Percentiles rank a stretch among this genome's conserved stretches.
Evolutionary conservation across 2,329 filamentous ascomycete genomes (phyloP).

Genomic region (Cephalotrichum gorgonifer): DNA sequence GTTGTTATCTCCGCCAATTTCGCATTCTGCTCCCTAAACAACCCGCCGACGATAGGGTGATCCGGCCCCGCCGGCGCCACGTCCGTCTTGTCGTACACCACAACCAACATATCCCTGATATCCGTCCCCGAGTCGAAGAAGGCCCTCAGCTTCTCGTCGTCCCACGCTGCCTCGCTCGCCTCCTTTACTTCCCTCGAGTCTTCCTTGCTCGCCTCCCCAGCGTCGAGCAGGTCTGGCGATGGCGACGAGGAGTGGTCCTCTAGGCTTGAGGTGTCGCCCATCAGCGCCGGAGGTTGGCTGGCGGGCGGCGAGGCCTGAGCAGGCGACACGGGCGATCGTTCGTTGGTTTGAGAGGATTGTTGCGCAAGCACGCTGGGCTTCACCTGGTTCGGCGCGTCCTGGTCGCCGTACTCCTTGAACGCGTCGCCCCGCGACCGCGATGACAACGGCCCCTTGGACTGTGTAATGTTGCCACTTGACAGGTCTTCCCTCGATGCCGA

Average conservation of each 20-base stretch:
- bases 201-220: slow-evolving; percentile 28
- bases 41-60: slow-evolving; percentile 68
- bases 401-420: no score
- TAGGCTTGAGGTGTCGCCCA: slow-evolving; percentile 61
- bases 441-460: slow-evolving; percentile 16
- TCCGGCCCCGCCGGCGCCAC: slow-evolving; percentile 70
- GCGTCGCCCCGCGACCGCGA: not conserved
- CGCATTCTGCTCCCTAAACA: slow-evolving; percentile 83
- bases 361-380: not conserved
- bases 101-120: slow-evolving; percentile 78
- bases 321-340: slow-evolving; percentile 57
- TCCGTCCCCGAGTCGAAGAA: slow-evolving; percentile 83
- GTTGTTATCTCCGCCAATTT: slow-evolving; percentile 78
- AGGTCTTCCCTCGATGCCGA: slow-evolving; percentile 10
- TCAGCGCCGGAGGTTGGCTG: slow-evolving; percentile 53
- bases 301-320: slow-evolving; percentile 48
- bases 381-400: slow-evolving; percentile 13
- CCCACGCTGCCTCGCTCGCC: slow-evolving; percentile 53
- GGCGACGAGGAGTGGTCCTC: slow-evolving; percentile 56
- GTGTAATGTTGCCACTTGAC: slow-evolving; percentile 15
- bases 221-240: slow-evolving; percentile 48
- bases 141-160: slow-evolving; percentile 71
- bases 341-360: not conserved
- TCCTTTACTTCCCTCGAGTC: no score
- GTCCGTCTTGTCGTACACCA: slow-evolving; percentile 87